Evolutionary conservation across 2,329 filamentous ascomycete species (phyloP).

Genomic region (Xylaria sp.): DNA sequence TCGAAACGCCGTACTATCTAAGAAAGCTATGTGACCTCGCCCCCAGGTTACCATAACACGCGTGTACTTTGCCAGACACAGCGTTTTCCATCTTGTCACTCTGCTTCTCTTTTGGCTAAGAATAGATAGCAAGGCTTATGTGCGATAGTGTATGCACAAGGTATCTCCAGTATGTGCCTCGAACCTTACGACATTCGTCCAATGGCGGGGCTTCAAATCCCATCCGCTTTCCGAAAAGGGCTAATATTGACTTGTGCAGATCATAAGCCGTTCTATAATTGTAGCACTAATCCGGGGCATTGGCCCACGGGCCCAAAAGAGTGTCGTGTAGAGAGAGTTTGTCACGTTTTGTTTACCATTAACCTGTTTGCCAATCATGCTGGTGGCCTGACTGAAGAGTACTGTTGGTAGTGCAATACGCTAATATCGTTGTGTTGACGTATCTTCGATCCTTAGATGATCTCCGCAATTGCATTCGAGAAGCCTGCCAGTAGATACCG

Average conservation of each 20-base stretch:
- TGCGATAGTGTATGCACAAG: background rate
- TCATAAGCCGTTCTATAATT: constrained; percentile 25
- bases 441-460: background rate
- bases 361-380: constrained; percentile 4
- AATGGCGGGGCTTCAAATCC: constrained; percentile 10
- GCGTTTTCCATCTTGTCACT: background rate
- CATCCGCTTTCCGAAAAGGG: constrained; percentile 23
- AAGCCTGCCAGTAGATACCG: no score
- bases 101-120: background rate
- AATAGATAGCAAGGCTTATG: background rate
- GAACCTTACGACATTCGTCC: background rate
- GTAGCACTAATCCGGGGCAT: constrained; percentile 22
- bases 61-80: background rate
- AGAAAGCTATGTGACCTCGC: background rate
- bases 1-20: background rate
- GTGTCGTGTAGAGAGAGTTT: background rate
- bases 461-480: background rate
- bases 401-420: background rate
- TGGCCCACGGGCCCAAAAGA: constrained; percentile 5
- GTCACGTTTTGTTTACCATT: constrained; percentile 5
- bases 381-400: background rate
- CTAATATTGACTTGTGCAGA: constrained; percentile 19
- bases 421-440: background rate
- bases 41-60: background rate
- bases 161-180: no score